A percentile compares a stretch with the other conserved stretches of the same genome.
phyloP scores from a whole-genome alignment of 1,284 basidiomycete genomes.

The Bjerkandera adusta region DNA sequence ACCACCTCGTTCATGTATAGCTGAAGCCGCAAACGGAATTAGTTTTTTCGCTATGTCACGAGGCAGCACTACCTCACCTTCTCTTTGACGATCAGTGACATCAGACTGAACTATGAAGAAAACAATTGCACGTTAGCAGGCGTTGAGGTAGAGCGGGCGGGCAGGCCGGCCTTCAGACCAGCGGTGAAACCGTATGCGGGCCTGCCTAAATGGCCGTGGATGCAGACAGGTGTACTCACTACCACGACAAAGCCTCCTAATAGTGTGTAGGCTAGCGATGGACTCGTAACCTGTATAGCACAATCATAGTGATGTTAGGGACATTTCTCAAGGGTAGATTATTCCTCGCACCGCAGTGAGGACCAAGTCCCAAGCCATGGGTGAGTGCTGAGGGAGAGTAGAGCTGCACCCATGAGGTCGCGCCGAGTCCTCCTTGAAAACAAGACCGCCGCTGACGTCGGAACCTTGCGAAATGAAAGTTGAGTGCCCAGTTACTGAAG shows the following conservation, averaged over 20 bases:
- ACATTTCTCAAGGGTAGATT: too few species aligned
- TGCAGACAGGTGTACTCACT: conserved; percentile 36
- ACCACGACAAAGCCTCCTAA: conserved; percentile 77
- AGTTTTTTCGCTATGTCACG: neutral
- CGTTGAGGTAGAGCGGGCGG: neutral
- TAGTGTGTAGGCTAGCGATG: conserved; percentile 65
- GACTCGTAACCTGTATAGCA: conserved; percentile 48
- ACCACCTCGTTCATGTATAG: conserved; percentile 92
- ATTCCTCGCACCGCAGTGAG: too few species aligned
- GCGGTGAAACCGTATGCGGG: too few species aligned
- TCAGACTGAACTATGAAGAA: conserved; percentile 67
- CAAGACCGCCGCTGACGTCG: too few species aligned
- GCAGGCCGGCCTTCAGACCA: too few species aligned
- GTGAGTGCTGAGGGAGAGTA: too few species aligned
- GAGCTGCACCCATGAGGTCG: too few species aligned
- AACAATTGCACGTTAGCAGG: neutral
- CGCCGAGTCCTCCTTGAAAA: too few species aligned
- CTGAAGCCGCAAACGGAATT: conserved; percentile 26
- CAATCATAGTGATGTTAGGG: too few species aligned
- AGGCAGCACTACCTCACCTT: conserved; percentile 39
- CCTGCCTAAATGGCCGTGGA: neutral
- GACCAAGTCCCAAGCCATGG: too few species aligned
- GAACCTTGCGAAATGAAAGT: too few species aligned
- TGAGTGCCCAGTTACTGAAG: too few species aligned
- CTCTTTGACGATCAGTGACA: conserved; percentile 83